phyloP scores from a whole-genome alignment of 352 stramenopile genomes.

The Phytophthora tentaculata region DNA sequence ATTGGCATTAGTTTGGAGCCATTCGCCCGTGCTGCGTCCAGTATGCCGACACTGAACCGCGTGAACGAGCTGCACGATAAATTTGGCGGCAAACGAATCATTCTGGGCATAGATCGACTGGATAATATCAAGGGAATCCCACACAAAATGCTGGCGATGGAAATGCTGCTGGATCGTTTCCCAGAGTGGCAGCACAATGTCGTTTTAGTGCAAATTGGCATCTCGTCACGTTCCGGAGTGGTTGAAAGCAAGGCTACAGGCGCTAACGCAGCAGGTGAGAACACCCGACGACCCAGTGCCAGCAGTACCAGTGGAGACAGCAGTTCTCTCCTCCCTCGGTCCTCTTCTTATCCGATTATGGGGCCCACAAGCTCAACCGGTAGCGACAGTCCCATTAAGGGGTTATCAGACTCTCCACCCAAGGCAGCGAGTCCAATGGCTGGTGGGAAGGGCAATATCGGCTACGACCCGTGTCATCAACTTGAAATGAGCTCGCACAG shows the following conservation, averaged over 20 bases:
- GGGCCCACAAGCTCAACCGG: constrained; percentile 15
- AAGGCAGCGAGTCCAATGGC: constrained; percentile 24
- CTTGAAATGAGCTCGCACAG: constrained; percentile 83
- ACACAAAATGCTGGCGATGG: constrained; percentile 89
- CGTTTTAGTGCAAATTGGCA: constrained; percentile 96
- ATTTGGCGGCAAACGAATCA: constrained; percentile 84
- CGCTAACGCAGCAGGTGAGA: constrained; percentile 20
- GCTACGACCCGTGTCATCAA: constrained; percentile 55
- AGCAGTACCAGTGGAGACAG: constrained; percentile 20
- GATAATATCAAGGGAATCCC: constrained; percentile 92
- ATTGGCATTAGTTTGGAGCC: constrained; percentile 88
- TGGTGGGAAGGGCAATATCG: constrained; percentile 33
- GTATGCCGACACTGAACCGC: constrained; percentile 58
- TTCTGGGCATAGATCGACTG: constrained; percentile 85
- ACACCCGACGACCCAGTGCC: constrained; percentile 16
- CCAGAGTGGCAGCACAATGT: constrained; percentile 95
- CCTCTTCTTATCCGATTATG: constrained; percentile 35
- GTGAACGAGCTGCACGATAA: constrained; percentile 79
- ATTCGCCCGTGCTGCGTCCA: constrained; percentile 72
- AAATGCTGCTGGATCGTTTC: constrained; percentile 83
- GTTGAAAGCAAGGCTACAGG: constrained; percentile 39
- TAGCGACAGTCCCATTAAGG: constrained; percentile 42
- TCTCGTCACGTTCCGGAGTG: constrained; percentile 81
- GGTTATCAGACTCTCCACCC: constrained; percentile 31
- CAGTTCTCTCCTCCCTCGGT: constrained; percentile 21